Conservation (phyloP, 2,329 filamentous ascomycete species). For the Talaromyces atroroseus region DNA sequence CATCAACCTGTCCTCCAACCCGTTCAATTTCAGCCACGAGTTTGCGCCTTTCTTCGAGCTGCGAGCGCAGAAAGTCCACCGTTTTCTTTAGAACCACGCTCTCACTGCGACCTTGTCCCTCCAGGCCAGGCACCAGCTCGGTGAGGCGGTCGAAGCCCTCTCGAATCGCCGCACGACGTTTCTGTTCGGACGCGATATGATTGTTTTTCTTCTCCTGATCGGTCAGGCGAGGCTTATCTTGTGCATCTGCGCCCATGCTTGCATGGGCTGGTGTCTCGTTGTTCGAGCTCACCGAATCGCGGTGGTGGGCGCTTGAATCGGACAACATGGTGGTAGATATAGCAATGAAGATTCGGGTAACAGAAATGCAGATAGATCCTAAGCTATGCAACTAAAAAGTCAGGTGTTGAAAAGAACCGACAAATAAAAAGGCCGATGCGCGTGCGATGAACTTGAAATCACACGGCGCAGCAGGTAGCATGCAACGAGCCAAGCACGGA, state of each 20-base stretch:
- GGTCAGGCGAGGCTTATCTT: constrained; percentile 59
- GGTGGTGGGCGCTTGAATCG: constrained; percentile 8
- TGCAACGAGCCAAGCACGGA: no score
- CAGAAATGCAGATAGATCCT: neutral
- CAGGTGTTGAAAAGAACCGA: no score
- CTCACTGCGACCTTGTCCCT: constrained; percentile 79
- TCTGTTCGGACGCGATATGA: constrained; percentile 62
- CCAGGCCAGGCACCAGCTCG: constrained; percentile 71
- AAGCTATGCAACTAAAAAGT: no score
- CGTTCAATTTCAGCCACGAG: constrained; percentile 57
- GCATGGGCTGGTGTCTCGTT: constrained; percentile 17
- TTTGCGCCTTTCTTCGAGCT: constrained; percentile 54
- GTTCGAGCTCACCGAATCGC: constrained; percentile 12
- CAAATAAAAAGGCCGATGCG: no score
- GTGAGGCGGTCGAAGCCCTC: constrained; percentile 78
- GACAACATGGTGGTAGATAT: constrained; percentile 5
- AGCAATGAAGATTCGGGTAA: neutral
- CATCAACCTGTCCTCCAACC: constrained; percentile 52
- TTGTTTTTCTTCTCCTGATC: constrained; percentile 69
- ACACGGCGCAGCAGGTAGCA: no score
- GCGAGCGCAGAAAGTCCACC: constrained; percentile 59
- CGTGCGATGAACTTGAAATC: no score
- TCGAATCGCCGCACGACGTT: constrained; percentile 68
- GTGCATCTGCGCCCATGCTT: constrained; percentile 18
- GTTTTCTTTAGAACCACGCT: constrained; percentile 72